phyloP scores from a whole-genome alignment of 805 yeast species.

The Sungouiella blattae region DNA sequence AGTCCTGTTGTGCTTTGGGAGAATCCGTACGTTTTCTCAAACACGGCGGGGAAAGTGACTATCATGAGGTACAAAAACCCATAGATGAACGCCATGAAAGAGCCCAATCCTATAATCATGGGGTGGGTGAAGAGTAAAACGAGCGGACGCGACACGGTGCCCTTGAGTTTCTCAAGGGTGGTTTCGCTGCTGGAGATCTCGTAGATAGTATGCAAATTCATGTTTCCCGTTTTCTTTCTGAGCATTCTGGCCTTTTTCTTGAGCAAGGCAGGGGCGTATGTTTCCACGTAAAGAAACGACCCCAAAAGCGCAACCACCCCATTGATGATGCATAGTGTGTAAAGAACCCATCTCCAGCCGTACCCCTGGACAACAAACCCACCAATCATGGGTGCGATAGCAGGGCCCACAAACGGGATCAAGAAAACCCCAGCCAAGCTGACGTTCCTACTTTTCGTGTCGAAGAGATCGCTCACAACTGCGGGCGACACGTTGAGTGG shows the following conservation, averaged over 20 bases:
- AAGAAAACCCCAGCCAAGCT: constrained; percentile 37
- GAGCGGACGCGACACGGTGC: constrained; percentile 30
- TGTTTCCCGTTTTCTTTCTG: constrained; percentile 33
- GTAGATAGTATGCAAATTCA: constrained; percentile 34
- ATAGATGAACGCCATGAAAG: constrained; percentile 40
- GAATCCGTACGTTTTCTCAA: constrained; percentile 28
- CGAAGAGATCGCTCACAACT: constrained; percentile 34
- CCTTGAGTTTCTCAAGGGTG: constrained; percentile 18
- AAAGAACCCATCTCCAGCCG: constrained; percentile 38
- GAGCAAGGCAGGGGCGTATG: constrained; percentile 34
- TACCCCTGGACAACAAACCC: constrained; percentile 30
- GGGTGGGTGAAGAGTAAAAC: constrained; percentile 33
- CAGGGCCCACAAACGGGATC: constrained; percentile 38
- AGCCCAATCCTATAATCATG: constrained; percentile 37
- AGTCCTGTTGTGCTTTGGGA: constrained; percentile 29
- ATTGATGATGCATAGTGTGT: constrained; percentile 32
- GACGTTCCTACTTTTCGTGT: constrained; percentile 27
- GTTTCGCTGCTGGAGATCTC: constrained; percentile 32
- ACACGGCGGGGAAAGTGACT: constrained; percentile 36
- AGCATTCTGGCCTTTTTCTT: constrained; percentile 23
- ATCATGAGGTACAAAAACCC: constrained; percentile 42
- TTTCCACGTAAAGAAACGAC: constrained; percentile 29
- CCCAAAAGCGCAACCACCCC: constrained; percentile 31
- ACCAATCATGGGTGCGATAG: constrained; percentile 35
- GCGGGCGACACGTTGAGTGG: constrained; percentile 40